Evolutionary conservation across 352 stramenopile species (phyloP).

Genomic region (Pseudoperonospora humuli): DNA sequence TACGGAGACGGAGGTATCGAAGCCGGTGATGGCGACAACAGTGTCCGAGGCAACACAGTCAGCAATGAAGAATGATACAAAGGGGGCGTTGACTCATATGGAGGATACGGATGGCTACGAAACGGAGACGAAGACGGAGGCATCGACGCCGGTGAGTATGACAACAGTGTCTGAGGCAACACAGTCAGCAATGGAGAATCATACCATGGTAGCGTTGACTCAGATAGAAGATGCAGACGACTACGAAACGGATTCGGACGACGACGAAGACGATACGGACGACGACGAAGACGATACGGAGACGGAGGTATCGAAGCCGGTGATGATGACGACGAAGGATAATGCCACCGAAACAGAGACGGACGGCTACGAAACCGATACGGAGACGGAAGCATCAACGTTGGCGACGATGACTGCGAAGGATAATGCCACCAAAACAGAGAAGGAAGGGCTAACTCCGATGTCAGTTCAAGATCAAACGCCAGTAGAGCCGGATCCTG

Average conservation of each 20-base stretch:
- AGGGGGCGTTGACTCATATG: too few species aligned
- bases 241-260: too few species aligned
- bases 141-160: not conserved
- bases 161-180: too few species aligned
- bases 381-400: not conserved
- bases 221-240: not conserved
- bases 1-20: not conserved
- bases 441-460: not conserved
- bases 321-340: too few species aligned
- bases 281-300: conserved; percentile 1
- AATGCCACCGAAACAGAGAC: too few species aligned
- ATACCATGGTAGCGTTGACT: too few species aligned
- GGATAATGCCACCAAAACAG: not conserved
- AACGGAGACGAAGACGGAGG: conserved; percentile 2
- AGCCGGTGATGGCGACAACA: too few species aligned
- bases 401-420: not conserved
- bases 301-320: not conserved
- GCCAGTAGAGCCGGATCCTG: not conserved
- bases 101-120: not conserved
- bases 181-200: too few species aligned
- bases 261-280: too few species aligned
- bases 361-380: conserved; percentile 4
- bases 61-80: too few species aligned
- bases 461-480: not conserved
- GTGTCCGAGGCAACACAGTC: too few species aligned